These are phyloP conservation scores for Musa troglodytarum DNA, from an alignment of 176 grass and related monocot genomes.

Conservation along the genomic window DNA sequence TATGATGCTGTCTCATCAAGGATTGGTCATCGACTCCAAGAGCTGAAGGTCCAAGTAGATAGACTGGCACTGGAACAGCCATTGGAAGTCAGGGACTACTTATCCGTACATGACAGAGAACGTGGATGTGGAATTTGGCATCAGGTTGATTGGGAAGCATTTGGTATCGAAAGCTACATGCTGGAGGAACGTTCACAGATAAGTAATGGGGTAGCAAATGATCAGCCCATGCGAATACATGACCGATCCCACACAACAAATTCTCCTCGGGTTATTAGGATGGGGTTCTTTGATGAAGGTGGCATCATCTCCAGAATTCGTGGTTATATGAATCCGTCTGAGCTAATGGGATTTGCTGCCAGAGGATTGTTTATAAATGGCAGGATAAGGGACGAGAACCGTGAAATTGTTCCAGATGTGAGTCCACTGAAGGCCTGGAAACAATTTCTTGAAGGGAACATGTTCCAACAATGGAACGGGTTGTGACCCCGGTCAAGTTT, in stretches of 20 bases:
- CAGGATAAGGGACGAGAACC: conserved; percentile 38
- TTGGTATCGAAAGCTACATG: conserved; percentile 72
- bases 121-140: conserved; percentile 39
- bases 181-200: conserved; percentile 24
- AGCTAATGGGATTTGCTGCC: conserved; percentile 75
- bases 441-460: conserved; percentile 16
- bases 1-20: conserved; percentile 71
- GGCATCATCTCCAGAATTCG: conserved; percentile 41
- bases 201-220: neutral
- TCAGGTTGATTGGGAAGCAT: conserved; percentile 83
- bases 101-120: conserved; percentile 6
- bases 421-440: conserved; percentile 20
- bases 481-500: neutral
- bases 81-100: conserved; percentile 25
- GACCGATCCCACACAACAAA: neutral
- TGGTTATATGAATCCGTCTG: conserved; percentile 41
- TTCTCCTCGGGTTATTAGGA: neutral
- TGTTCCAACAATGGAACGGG: conserved; percentile 7
- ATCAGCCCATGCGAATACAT: conserved; percentile 7
- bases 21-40: conserved; percentile 55
- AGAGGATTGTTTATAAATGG: conserved; percentile 58
- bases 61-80: conserved; percentile 42
- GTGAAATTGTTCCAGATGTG: conserved; percentile 6
- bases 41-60: conserved; percentile 56
- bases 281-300: neutral